phyloP scores from a whole-genome alignment of 1,139 yeast genomes.

The Diutina siamensis region DNA sequence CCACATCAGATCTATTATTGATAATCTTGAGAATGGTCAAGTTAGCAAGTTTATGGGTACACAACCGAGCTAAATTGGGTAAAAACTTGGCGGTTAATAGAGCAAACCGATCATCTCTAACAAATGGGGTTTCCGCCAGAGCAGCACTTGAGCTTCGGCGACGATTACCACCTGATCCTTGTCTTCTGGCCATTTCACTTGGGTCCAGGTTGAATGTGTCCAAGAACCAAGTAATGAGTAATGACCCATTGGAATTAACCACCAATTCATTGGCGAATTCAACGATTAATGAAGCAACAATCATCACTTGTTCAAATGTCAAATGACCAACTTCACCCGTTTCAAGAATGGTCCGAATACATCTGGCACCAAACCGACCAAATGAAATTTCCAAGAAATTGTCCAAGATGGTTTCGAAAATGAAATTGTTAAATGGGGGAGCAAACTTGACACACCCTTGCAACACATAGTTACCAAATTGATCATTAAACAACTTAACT shows the following conservation, averaged over 20 bases:
- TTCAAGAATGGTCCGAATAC: conserved; percentile 87
- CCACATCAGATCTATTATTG: conserved; percentile 53
- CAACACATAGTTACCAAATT: conserved; percentile 91
- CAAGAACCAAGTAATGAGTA: conserved; percentile 85
- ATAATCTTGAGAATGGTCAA: conserved; percentile 72
- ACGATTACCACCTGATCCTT: conserved; percentile 31
- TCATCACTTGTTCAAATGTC: conserved; percentile 54
- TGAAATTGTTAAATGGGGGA: conserved; percentile 78
- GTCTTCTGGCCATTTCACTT: conserved; percentile 9
- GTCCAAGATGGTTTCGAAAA: conserved; percentile 72
- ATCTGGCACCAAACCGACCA: conserved; percentile 91
- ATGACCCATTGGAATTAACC: conserved; percentile 76
- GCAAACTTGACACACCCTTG: conserved; percentile 92
- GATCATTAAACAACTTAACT: conserved; percentile 82
- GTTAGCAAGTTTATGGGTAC: conserved; percentile 81
- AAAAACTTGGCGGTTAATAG: conserved; percentile 39
- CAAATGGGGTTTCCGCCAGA: not conserved
- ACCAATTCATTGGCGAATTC: conserved; percentile 73
- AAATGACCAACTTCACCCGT: conserved; percentile 39
- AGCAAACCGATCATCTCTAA: conserved; percentile 20
- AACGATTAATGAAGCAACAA: conserved; percentile 73
- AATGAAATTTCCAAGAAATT: conserved; percentile 75
- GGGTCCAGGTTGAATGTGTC: conserved; percentile 48
- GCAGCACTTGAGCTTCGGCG: conserved; percentile 7
- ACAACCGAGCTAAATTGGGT: conserved; percentile 51